Evolutionary conservation across 805 yeast genomes (phyloP).

Genomic region (Wickerhamiella bombiphila): DNA sequence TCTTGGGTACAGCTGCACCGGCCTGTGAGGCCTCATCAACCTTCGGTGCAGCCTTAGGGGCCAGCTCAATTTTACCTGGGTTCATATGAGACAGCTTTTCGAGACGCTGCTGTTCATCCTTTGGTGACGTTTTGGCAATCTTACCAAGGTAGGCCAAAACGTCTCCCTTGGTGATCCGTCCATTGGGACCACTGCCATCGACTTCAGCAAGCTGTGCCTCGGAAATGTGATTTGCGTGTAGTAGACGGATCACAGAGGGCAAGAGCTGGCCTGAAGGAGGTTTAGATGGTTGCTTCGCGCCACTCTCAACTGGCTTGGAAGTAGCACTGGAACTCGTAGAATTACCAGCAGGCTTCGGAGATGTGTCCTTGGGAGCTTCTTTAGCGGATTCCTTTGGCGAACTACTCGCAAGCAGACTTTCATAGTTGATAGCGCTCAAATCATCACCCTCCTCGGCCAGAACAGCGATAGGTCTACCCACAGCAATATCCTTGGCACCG

Average conservation of each 20-base stretch:
- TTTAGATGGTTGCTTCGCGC: neutral
- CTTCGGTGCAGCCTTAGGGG: constrained; percentile 25
- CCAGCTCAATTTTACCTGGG: constrained; percentile 48
- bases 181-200: constrained; percentile 77
- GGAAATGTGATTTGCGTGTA: constrained; percentile 49
- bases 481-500: constrained; percentile 70
- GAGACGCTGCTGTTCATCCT: constrained; percentile 40
- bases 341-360: constrained; percentile 4
- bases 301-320: constrained; percentile 10
- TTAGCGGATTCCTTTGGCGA: constrained; percentile 7
- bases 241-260: constrained; percentile 38
- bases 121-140: constrained; percentile 42
- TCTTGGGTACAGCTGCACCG: constrained; percentile 9
- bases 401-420: constrained; percentile 26
- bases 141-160: constrained; percentile 70
- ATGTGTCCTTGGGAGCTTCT: constrained; percentile 11
- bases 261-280: constrained; percentile 33
- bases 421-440: constrained; percentile 44
- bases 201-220: constrained; percentile 51
- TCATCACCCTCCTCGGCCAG: constrained; percentile 85
- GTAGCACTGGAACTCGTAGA: no score
- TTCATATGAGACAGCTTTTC: constrained; percentile 25
- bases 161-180: constrained; percentile 81
- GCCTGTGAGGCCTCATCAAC: no score
- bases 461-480: constrained; percentile 81